Conservation (phyloP, 345 rosid genomes). For the Acer negundo region DNA sequence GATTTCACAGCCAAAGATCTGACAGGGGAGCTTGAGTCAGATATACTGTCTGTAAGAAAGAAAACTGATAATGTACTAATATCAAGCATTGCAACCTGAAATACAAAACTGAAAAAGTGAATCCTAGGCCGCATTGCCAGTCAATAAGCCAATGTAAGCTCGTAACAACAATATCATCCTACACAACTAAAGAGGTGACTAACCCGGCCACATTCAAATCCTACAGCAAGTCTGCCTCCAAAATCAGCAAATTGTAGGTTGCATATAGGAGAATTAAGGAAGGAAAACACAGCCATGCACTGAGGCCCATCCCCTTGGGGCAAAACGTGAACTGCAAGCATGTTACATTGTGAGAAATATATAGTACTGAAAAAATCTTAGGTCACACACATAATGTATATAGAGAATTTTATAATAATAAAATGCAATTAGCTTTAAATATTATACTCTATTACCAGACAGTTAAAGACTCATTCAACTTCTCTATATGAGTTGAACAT, state of each 20-base stretch:
- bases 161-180: neutral
- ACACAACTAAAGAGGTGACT: slow-evolving; percentile 24
- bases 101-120: slow-evolving; percentile 30
- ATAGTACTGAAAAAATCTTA: neutral
- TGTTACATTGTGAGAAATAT: slow-evolving; percentile 12
- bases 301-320: slow-evolving; percentile 63
- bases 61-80: slow-evolving; percentile 52
- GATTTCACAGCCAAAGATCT: slow-evolving; percentile 51
- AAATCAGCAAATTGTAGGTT: slow-evolving; percentile 50
- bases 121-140: slow-evolving; percentile 7
- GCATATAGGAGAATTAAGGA: slow-evolving; percentile 59
- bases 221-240: slow-evolving; percentile 71
- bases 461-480: slow-evolving; percentile 7
- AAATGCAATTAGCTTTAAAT: slow-evolving; percentile 6
- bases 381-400: neutral
- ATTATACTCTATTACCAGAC: neutral
- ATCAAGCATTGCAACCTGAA: slow-evolving; percentile 89
- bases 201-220: slow-evolving; percentile 80
- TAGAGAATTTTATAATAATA: neutral
- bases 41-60: slow-evolving; percentile 59
- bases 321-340: slow-evolving; percentile 58
- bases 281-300: slow-evolving; percentile 65
- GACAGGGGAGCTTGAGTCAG: slow-evolving; percentile 54
- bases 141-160: slow-evolving; percentile 1
- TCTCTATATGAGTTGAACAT: neutral